A percentile compares a stretch with the other conserved stretches of the same genome.
Conservation (phyloP, 1,139 yeast genomes). For the Pichia sorboxylosa region DNA sequence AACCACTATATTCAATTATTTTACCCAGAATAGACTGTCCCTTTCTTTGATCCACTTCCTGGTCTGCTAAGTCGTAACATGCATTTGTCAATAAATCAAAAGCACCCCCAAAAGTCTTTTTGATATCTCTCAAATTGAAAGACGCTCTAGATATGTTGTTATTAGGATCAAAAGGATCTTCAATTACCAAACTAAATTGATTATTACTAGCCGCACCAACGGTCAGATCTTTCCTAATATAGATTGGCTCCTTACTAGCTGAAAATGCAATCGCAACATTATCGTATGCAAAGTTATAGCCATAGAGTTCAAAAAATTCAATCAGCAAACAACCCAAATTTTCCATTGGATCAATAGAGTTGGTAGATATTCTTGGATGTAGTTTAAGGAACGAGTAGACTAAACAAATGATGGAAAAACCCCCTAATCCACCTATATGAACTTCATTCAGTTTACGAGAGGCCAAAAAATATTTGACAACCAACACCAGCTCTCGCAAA, state of each 20-base stretch:
- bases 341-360: constrained; percentile 53
- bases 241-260: constrained; percentile 28
- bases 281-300: constrained; percentile 83
- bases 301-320: constrained; percentile 93
- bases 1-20: constrained; percentile 66
- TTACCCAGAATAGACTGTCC: constrained; percentile 75
- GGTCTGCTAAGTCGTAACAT: constrained; percentile 47
- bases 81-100: constrained; percentile 66
- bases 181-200: constrained; percentile 64
- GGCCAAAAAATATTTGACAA: constrained; percentile 77
- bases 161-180: constrained; percentile 75
- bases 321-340: constrained; percentile 82
- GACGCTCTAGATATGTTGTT: constrained; percentile 86
- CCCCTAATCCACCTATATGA: constrained; percentile 95
- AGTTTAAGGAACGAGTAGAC: constrained; percentile 70
- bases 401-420: constrained; percentile 81
- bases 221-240: constrained; percentile 45
- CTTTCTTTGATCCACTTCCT: constrained; percentile 54
- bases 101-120: constrained; percentile 87
- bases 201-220: constrained; percentile 45
- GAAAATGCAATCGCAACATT: constrained; percentile 56
- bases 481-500: constrained; percentile 69
- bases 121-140: constrained; percentile 67
- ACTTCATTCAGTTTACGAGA: constrained; percentile 78
- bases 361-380: constrained; percentile 69